These are phyloP conservation scores for Papiliotrema fonsecae DNA, from an alignment of 1,284 basidiomycete genomes.

Conservation along the genomic window DNA sequence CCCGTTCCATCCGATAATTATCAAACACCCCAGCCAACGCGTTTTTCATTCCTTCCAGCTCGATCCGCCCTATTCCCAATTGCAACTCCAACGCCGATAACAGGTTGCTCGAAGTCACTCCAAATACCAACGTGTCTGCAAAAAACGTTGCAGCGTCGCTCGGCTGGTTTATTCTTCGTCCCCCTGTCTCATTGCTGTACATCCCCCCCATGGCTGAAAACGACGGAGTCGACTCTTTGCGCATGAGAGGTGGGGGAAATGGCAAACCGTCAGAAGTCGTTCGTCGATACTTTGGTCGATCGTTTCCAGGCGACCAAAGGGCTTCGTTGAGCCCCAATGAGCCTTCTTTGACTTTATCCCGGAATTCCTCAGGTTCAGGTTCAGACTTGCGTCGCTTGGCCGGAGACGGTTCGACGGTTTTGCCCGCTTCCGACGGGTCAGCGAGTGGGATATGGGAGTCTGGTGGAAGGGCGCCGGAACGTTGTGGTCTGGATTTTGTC, in stretches of 20 bases:
- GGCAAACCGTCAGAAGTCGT: conserved; percentile 2
- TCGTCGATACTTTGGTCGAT: conserved; percentile 3
- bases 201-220: not conserved
- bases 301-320: not conserved
- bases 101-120: conserved; percentile 6
- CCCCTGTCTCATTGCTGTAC: not conserved
- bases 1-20: conserved; percentile 20
- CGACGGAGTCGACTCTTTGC: not conserved
- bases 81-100: conserved; percentile 13
- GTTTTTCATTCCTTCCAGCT: conserved; percentile 26
- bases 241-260: conserved; percentile 4
- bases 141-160: conserved; percentile 10
- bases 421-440: conserved; percentile 2
- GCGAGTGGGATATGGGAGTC: not conserved
- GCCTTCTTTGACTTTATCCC: not conserved
- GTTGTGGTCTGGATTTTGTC: not conserved
- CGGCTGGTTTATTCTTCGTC: not conserved
- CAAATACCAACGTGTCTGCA: conserved; percentile 8
- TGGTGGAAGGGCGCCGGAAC: not conserved
- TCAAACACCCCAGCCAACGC: conserved; percentile 31
- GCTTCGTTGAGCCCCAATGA: conserved; percentile 10
- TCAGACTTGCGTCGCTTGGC: conserved; percentile 39
- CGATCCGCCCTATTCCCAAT: conserved; percentile 21
- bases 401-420: conserved; percentile 1
- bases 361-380: conserved; percentile 18